Percentiles rank a stretch among this genome's conserved stretches.
Evolutionary conservation across 225 moss, liverwort and hornwort genomes (phyloP).

Genomic region (Physcomitrellopsis africana): DNA sequence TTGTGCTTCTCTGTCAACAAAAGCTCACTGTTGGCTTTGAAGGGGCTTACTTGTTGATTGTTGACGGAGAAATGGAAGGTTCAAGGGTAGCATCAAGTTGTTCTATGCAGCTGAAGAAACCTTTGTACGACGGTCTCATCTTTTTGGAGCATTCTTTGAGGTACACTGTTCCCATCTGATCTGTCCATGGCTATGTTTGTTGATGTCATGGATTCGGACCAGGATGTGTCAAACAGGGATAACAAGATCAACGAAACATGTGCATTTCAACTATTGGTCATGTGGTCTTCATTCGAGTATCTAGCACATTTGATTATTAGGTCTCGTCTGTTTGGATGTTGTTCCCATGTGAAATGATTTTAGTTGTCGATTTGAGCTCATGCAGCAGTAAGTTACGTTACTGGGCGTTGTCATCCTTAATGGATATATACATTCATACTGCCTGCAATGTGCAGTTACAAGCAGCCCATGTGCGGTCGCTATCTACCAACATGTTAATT

Average conservation of each 20-base stretch:
- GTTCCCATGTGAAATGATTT: background rate
- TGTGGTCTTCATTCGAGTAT: slow-evolving; percentile 5
- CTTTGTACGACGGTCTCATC: background rate
- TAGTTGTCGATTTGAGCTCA: slow-evolving; percentile 12
- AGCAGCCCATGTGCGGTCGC: background rate
- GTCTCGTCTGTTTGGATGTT: background rate
- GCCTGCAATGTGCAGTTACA: slow-evolving; percentile 20
- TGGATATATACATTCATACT: slow-evolving; percentile 19
- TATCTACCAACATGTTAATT: background rate
- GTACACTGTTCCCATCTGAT: background rate
- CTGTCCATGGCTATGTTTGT: background rate
- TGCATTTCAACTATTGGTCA: background rate
- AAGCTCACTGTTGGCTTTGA: background rate
- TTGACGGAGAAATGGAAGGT: background rate
- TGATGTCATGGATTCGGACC: slow-evolving; percentile 9
- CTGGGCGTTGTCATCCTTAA: background rate
- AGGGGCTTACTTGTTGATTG: background rate
- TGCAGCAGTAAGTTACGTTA: background rate
- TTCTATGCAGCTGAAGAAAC: background rate
- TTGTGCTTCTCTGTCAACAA: background rate
- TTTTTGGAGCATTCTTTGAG: slow-evolving; percentile 12
- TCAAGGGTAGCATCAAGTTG: background rate
- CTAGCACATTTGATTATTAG: background rate
- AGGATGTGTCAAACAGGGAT: background rate
- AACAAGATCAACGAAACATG: background rate